phyloP scores from a whole-genome alignment of 306 rosid species.

The Comarum palustre region DNA sequence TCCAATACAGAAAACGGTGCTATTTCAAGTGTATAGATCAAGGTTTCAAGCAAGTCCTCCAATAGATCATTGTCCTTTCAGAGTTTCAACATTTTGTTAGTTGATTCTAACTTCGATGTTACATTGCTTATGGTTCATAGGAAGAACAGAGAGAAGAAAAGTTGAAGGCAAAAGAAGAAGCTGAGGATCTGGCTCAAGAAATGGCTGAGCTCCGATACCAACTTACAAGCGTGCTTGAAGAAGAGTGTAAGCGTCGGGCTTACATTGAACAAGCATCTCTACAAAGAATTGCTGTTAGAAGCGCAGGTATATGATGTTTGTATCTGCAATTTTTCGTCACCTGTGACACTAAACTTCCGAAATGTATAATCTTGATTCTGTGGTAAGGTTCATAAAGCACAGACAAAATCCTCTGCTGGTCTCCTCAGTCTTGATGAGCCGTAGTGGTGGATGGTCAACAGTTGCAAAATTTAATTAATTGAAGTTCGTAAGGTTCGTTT shows the following conservation, averaged over 20 bases:
- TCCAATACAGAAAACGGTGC: not conserved
- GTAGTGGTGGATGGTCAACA: conserved; percentile 22
- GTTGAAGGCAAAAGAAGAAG: conserved; percentile 83
- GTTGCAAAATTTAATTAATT: not conserved
- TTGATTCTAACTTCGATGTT: conserved; percentile 26
- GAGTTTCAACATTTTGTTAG: conserved; percentile 16
- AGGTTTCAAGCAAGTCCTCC: conserved; percentile 1
- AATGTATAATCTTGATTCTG: conserved; percentile 12
- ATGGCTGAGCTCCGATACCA: conserved; percentile 94
- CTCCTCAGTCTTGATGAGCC: conserved; percentile 32
- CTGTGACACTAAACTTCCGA: conserved; percentile 1
- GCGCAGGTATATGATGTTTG: conserved; percentile 57
- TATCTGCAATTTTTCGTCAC: conserved; percentile 17
- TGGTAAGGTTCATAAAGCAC: conserved; percentile 53
- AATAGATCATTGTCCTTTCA: conserved; percentile 13
- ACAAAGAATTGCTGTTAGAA: conserved; percentile 83
- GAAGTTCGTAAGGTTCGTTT: conserved; percentile 28
- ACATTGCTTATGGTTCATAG: conserved; percentile 35
- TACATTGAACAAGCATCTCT: conserved; percentile 84
- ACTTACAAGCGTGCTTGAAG: conserved; percentile 77
- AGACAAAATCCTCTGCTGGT: conserved; percentile 29
- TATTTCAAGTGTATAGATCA: not conserved
- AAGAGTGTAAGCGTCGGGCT: conserved; percentile 86
- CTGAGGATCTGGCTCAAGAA: conserved; percentile 92
- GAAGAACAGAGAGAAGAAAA: conserved; percentile 74